phyloP scores from a whole-genome alignment of 2,329 filamentous ascomycete genomes.

The Pseudopithomyces maydicus region DNA sequence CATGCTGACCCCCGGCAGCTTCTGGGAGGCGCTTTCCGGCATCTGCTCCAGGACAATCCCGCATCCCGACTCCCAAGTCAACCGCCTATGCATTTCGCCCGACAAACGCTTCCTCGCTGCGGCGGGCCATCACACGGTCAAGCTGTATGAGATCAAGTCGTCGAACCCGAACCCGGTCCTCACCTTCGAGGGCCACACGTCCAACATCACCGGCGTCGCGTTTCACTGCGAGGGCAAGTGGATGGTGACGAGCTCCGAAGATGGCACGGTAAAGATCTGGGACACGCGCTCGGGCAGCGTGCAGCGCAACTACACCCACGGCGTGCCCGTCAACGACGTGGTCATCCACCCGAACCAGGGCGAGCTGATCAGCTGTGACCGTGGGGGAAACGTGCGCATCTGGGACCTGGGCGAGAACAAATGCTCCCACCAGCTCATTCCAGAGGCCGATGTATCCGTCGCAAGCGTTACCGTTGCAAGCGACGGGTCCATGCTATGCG shows the following conservation, averaged over 20 bases:
- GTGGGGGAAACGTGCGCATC: conserved; percentile 87
- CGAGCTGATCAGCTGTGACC: conserved; percentile 95
- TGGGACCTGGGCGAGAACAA: conserved; percentile 98
- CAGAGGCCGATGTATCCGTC: conserved; percentile 92
- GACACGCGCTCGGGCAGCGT: conserved; percentile 84
- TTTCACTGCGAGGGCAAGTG: conserved; percentile 99
- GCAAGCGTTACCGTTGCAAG: conserved; percentile 95
- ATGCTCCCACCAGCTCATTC: conserved; percentile 93
- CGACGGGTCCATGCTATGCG: conserved; percentile 89
- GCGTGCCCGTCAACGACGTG: conserved; percentile 90
- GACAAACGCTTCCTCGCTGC: conserved; percentile 95
- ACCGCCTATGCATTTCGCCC: conserved; percentile 95
- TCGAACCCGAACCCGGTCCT: conserved; percentile 94
- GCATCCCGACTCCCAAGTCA: conserved; percentile 97
- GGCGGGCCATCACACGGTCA: conserved; percentile 81
- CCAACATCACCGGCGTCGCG: conserved; percentile 93
- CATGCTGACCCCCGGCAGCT: conserved; percentile 59
- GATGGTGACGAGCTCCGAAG: conserved; percentile 98
- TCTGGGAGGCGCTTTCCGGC: conserved; percentile 97
- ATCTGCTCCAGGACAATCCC: conserved; percentile 98
- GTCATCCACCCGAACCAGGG: conserved; percentile 99
- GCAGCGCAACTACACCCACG: conserved; percentile 92
- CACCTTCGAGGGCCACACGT: conserved; percentile 93
- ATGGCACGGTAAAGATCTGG: conserved; percentile 97
- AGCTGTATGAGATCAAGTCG: conserved; percentile 98